Percentiles rank a stretch among this genome's conserved stretches.
phyloP scores from a whole-genome alignment of 805 yeast genomes.

The Starmerella geochares region DNA sequence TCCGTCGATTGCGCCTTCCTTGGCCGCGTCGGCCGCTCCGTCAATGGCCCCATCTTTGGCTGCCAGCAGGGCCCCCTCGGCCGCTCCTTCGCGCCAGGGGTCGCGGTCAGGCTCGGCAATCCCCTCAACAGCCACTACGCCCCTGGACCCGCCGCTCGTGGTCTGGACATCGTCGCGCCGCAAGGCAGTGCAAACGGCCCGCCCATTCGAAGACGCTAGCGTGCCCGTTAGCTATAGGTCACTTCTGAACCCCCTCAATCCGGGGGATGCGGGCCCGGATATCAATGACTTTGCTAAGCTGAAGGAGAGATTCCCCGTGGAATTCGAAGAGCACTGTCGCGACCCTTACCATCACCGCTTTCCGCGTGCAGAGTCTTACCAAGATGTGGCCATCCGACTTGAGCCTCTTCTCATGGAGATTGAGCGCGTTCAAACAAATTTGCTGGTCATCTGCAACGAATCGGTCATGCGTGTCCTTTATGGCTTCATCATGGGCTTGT shows the following conservation, averaged over 20 bases:
- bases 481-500: conserved; percentile 89
- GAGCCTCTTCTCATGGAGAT: conserved; percentile 89
- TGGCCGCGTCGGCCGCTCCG: conserved; percentile 11
- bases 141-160: conserved; percentile 36
- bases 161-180: conserved; percentile 94
- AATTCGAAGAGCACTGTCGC: conserved; percentile 48
- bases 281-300: conserved; percentile 44
- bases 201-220: conserved; percentile 51
- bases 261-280: conserved; percentile 74
- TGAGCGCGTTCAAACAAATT: conserved; percentile 75
- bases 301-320: conserved; percentile 51
- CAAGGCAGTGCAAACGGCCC: conserved; percentile 72
- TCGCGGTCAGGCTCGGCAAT: conserved; percentile 1
- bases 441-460: conserved; percentile 87
- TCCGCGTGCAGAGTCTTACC: conserved; percentile 89
- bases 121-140: conserved; percentile 12
- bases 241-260: conserved; percentile 77
- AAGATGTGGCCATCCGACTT: conserved; percentile 86
- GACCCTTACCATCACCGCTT: conserved; percentile 92
- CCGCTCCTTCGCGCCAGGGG: conserved; percentile 10
- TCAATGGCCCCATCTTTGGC: conserved; percentile 14
- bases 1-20: conserved; percentile 11
- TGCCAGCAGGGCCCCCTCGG: background rate
- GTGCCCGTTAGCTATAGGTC: conserved; percentile 63
- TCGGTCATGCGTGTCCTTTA: conserved; percentile 78